These are phyloP conservation scores for Fusarium sp. DNA, from an alignment of 2,329 filamentous ascomycete genomes.

Conservation along the genomic window DNA sequence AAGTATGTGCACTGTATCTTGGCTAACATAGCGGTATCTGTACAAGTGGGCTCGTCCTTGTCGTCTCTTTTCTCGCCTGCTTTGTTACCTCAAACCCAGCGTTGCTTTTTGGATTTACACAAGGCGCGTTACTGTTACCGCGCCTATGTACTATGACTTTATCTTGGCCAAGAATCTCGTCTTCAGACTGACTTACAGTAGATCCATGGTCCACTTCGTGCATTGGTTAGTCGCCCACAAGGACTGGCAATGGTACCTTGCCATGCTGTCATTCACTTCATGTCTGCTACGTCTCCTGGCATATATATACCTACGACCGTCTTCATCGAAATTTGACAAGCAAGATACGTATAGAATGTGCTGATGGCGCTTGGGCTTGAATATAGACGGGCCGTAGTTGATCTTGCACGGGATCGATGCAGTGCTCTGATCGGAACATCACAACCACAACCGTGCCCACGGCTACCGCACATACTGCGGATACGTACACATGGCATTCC, in stretches of 20 bases:
- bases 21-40: constrained; percentile 6
- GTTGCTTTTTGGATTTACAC: constrained; percentile 40
- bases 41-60: constrained; percentile 11
- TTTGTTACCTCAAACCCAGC: constrained; percentile 20
- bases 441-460: constrained; percentile 22
- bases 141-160: not conserved
- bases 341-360: constrained; percentile 17
- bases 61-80: constrained; percentile 43
- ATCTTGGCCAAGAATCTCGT: constrained; percentile 7
- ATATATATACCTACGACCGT: constrained; percentile 12
- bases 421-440: constrained; percentile 26
- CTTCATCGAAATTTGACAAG: constrained; percentile 15
- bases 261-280: constrained; percentile 25
- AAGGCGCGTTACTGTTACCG: constrained; percentile 33
- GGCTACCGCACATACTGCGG: constrained; percentile 22
- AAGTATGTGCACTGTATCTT: constrained; percentile 7
- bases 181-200: constrained; percentile 30
- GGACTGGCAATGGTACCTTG: constrained; percentile 17
- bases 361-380: constrained; percentile 32
- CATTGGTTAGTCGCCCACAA: constrained; percentile 30
- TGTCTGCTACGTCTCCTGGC: constrained; percentile 29
- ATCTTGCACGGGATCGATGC: constrained; percentile 33
- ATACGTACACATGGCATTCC: constrained; percentile 34
- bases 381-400: constrained; percentile 24
- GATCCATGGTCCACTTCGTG: constrained; percentile 33